Evolutionary conservation across 768 basidiomycete species (phyloP), one percentile per base, ranked within the genome.

Genomic region (Amanita pallidorosea): DNA sequence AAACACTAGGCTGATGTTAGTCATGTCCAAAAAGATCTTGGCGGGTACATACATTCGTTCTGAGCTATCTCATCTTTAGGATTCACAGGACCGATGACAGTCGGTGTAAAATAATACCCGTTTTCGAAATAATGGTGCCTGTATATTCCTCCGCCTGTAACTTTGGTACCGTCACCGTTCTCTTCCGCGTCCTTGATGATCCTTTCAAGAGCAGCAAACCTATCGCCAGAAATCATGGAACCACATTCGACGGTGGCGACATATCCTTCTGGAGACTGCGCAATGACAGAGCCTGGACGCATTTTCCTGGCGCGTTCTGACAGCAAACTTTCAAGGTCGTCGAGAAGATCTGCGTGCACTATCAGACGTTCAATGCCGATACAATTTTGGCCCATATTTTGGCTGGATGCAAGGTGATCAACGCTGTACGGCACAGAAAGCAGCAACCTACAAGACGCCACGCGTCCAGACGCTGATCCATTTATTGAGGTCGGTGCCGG

Each of bases 291-390:
- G 5, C 88, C 92, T 20, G 80, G 67, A n/a, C 90, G 85, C 45
- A 97, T 70, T 57, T 79, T 80, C 31, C 67, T 63, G 34, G 81
- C 77, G 13, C 84, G 77, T n/a, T 81, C 76, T 18, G 67, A 60
- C 58, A 97, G 72, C 18, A 81, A 73, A 2, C 71, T 69, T 56
- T 83, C 76, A 45, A 98, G 76, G 5, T 82, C 79, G 43, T 91
- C 79, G 58, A 93, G 86, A 58, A 90, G 84, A 0, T 74, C 73
- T 0, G 70, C 61, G 59, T 93, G 92, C 34, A 98, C 90, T 42
- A 98, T 77, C 56, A 98, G 76, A 2, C 93, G 80, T 65, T 99
- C 95, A 55, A 94, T 88, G 33, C 94, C 95, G 58, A 99, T 95
- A 64, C 95, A 99, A 60, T 97, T 97, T 68, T 97, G 95, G 18